Percentiles rank a stretch among this genome's conserved stretches.
Evolutionary conservation across 169 alveolate species (phyloP).

Genomic region (Toxoplasma gondii): DNA sequence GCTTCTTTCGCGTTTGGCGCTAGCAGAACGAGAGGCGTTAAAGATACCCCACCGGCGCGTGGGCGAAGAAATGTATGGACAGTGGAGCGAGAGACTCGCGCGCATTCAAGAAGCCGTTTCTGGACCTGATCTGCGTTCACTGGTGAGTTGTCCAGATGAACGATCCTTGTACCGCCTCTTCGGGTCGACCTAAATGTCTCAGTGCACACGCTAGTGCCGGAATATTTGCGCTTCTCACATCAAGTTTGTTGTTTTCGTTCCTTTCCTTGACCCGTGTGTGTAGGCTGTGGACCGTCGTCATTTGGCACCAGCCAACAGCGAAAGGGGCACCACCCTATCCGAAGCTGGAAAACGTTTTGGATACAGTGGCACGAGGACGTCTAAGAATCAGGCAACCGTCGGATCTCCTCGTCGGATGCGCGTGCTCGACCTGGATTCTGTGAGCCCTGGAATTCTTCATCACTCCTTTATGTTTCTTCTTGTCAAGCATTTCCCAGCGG

Average conservation of each 20-base stretch:
- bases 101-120: background rate
- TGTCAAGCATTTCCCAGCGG: constrained; percentile 69
- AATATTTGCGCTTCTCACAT: background rate
- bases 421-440: constrained; percentile 66
- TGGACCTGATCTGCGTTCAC: background rate
- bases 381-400: background rate
- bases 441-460: constrained; percentile 54
- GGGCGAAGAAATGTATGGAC: background rate
- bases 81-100: background rate
- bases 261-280: background rate
- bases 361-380: background rate
- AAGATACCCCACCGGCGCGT: background rate
- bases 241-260: background rate
- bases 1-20: constrained; percentile 31
- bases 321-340: background rate
- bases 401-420: constrained; percentile 19
- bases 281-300: constrained; percentile 26
- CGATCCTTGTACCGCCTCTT: background rate
- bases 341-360: background rate
- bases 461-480: constrained; percentile 58
- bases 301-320: background rate
- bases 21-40: constrained; percentile 28
- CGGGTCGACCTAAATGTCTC: background rate
- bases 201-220: background rate
- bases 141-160: background rate